phyloP scores from a whole-genome alignment of 352 stramenopile species.

The Pilasporangium apinafurcum region DNA sequence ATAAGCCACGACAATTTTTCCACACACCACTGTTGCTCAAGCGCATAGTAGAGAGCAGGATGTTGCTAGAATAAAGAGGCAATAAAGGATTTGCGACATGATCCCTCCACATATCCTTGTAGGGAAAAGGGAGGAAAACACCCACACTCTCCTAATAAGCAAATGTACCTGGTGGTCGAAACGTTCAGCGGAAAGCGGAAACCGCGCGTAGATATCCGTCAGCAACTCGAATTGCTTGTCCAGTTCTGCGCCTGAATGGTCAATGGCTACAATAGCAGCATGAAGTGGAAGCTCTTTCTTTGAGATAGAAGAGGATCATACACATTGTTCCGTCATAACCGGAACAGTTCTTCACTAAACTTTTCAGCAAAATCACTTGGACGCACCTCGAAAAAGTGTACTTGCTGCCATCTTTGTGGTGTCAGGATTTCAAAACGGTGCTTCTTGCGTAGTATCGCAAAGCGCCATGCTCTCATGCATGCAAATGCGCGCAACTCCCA shows the following conservation, averaged over 20 bases:
- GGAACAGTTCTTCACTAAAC: not conserved
- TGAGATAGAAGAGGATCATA: not conserved
- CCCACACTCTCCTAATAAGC: too few relatives aligned
- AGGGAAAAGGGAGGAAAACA: too few relatives aligned
- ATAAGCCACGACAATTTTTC: conserved; percentile 54
- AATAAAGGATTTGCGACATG: not conserved
- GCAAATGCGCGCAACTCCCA: conserved; percentile 19
- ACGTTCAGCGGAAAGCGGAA: conserved; percentile 9
- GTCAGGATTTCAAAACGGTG: conserved; percentile 19
- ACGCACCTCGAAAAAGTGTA: conserved; percentile 52
- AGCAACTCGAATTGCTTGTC: conserved; percentile 29
- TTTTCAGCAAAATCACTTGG: not conserved
- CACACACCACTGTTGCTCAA: conserved; percentile 28
- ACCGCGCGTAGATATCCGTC: conserved; percentile 13
- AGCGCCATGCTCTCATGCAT: conserved; percentile 39
- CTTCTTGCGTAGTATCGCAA: conserved; percentile 27
- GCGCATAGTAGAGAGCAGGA: conserved; percentile 29
- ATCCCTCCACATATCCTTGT: too few relatives aligned
- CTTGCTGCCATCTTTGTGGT: conserved; percentile 20
- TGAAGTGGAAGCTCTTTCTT: conserved; percentile 49
- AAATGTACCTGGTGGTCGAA: conserved; percentile 23
- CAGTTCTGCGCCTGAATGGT: conserved; percentile 3
- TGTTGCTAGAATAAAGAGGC: conserved; percentile 8
- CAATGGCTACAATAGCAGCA: conserved; percentile 13
- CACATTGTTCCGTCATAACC: not conserved